Evolutionary conservation across 2,329 filamentous ascomycete genomes (phyloP).

Genomic region (Arachnomyces sp.): DNA sequence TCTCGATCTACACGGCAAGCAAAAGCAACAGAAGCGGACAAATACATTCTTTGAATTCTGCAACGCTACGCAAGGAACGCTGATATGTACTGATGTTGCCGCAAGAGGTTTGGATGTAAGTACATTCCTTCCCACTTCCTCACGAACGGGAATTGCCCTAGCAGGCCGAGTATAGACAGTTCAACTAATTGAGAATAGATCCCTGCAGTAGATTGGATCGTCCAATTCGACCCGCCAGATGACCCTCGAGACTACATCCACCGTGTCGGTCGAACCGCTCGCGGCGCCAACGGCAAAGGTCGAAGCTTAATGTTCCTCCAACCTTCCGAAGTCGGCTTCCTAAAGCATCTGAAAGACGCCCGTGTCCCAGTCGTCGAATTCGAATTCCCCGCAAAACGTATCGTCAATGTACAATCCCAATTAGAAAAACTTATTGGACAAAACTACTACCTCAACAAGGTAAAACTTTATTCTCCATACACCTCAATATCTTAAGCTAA

Average conservation of each 20-base stretch:
- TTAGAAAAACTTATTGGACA: conserved; percentile 88
- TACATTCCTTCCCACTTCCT: conserved; percentile 8
- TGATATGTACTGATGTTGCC: conserved; percentile 96
- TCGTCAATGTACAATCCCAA: conserved; percentile 82
- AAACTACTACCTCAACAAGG: conserved; percentile 96
- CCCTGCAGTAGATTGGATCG: conserved; percentile 89
- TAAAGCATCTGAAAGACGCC: conserved; percentile 83
- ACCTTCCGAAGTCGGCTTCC: conserved; percentile 84
- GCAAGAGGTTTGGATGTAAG: conserved; percentile 81
- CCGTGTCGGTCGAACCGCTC: conserved; percentile 87
- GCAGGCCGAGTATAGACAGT: neutral
- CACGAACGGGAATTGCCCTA: neutral
- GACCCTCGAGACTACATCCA: conserved; percentile 90
- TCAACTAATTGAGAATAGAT: conserved; percentile 47
- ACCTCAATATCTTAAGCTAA: conserved; percentile 8
- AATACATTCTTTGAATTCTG: conserved; percentile 98
- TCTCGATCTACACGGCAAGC: conserved; percentile 82
- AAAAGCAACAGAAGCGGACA: conserved; percentile 98
- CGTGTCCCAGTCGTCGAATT: conserved; percentile 93
- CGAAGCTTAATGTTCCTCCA: conserved; percentile 89
- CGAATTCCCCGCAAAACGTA: conserved; percentile 86
- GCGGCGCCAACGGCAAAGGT: conserved; percentile 75
- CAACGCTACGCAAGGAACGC: conserved; percentile 72
- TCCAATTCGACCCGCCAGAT: conserved; percentile 92
- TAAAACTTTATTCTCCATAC: conserved; percentile 19